Evolutionary conservation across 2,329 filamentous ascomycete genomes (phyloP), one percentile per base, ranked within the genome.

Genomic region (Leptodontidium sp.): DNA sequence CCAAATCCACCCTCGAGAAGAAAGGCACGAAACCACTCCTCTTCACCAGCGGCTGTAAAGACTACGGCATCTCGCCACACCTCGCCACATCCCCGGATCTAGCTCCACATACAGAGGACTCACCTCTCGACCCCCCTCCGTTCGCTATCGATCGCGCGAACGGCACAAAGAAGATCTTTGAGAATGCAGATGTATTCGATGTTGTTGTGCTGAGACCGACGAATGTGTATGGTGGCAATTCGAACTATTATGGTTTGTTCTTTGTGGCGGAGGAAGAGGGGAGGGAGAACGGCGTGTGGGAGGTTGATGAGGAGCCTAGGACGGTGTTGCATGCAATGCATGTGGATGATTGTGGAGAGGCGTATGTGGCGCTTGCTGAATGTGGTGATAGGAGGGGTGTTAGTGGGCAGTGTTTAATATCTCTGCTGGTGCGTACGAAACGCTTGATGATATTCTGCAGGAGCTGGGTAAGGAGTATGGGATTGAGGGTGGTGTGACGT

Each of bases 11-110:
- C 29, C 79, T 78, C 32, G 65, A 70, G 1, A 68, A 76, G 5
- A 80, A 80, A 7, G 74, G 80, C 1, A 76, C 76, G 21, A 81
- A 83, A 0, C 74, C 85, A 0, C 80, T 85, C 4, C 78, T 86
- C 2, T 81, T 81, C 73, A 82, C 80, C 11, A 84, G 81, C 2
- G 84, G 84, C 0, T 85, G 84, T 74, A 86, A 86, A 68, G 84
- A 86, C 74, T 86, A 85, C 69, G 83, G 84, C 1, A 76, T 70
- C 5, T 76, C 71, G 1, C 65, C 62, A 5, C 66, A 78, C 0
- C 78, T 83, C 61, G 80, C 59, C 7, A 21, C 79, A 1, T 75
- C 78, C 0, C 70, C 78, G 0, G 75, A 68, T 0, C 77, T 85
- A 3, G 70, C 72, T 8, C 80, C 82, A 9, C 84, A 85, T 57